Conservation (phyloP, 192 early-diverging fungal genomes). For the Obelidium mucronatum region DNA sequence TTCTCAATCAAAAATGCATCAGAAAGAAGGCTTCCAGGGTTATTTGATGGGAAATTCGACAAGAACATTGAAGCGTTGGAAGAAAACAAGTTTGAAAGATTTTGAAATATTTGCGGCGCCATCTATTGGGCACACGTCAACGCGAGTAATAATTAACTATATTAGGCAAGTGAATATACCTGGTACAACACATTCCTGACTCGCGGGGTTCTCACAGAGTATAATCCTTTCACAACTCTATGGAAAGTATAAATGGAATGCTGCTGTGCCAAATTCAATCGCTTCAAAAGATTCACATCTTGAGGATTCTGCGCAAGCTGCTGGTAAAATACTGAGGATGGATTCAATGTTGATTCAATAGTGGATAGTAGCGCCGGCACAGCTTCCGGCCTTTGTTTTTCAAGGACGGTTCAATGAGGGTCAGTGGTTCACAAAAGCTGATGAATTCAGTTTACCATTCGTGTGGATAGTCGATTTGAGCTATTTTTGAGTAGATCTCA, state of each 20-base stretch:
- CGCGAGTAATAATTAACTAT: slow-evolving; percentile 21
- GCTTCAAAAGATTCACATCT: not conserved
- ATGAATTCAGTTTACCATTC: too few relatives aligned
- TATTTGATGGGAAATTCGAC: slow-evolving; percentile 38
- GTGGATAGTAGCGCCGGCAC: slow-evolving; percentile 61
- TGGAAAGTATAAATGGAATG: slow-evolving; percentile 78
- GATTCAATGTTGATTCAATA: slow-evolving; percentile 58
- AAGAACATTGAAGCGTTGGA: slow-evolving; percentile 65
- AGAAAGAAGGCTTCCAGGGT: not conserved
- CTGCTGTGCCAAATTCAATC: slow-evolving; percentile 64
- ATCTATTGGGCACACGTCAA: slow-evolving; percentile 57
- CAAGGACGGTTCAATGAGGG: not conserved
- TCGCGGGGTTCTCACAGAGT: slow-evolving; percentile 68
- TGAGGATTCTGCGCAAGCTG: slow-evolving; percentile 1
- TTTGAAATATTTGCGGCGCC: slow-evolving; percentile 76
- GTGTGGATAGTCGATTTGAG: slow-evolving; percentile 84
- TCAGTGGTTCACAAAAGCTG: too few relatives aligned
- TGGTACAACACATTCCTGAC: slow-evolving; percentile 64
- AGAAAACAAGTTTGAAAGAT: slow-evolving; percentile 72
- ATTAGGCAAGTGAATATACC: slow-evolving; percentile 36
- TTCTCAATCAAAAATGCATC: slow-evolving; percentile 19
- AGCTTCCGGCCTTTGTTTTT: slow-evolving; percentile 69
- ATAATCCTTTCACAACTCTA: slow-evolving; percentile 77
- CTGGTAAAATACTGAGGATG: slow-evolving; percentile 22
- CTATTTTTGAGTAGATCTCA: slow-evolving; percentile 81